phyloP scores from a whole-genome alignment of 73 alveolate species.

The Breviolum minutum region DNA sequence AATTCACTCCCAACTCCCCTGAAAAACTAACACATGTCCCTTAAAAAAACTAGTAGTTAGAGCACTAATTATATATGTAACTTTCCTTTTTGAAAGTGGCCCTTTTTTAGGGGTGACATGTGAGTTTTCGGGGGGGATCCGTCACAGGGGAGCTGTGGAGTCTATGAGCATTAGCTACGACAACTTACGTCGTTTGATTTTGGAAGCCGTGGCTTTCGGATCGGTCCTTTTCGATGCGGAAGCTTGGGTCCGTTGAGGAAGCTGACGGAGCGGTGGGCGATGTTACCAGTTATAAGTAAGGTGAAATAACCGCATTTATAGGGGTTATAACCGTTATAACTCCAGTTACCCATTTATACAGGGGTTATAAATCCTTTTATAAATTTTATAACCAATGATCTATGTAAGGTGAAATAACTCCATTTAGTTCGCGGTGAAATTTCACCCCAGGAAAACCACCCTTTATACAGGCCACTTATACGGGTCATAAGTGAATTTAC shows the following conservation, averaged over 20 bases:
- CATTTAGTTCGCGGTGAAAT: background rate
- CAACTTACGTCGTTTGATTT: conserved; percentile 63
- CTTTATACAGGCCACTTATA: background rate
- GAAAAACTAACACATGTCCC: too few relatives aligned
- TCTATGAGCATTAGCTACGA: conserved; percentile 84
- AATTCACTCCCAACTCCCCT: too few relatives aligned
- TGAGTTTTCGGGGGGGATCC: too few relatives aligned
- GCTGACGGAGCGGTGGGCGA: background rate
- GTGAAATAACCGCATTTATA: too few relatives aligned
- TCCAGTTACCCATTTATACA: too few relatives aligned
- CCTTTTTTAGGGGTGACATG: too few relatives aligned
- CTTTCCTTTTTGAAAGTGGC: too few relatives aligned
- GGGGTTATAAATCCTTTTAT: too few relatives aligned
- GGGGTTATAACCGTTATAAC: too few relatives aligned
- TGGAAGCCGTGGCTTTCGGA: conserved; percentile 78
- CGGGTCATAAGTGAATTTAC: background rate
- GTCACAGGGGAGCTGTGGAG: conserved; percentile 52
- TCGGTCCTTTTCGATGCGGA: conserved; percentile 74
- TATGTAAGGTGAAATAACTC: background rate
- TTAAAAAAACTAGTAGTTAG: too few relatives aligned
- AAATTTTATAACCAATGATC: background rate
- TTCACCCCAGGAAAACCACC: background rate
- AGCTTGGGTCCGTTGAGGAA: background rate
- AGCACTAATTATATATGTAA: too few relatives aligned
- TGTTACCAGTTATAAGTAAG: too few relatives aligned